A percentile compares a stretch with the other conserved stretches of the same genome.
phyloP scores from a whole-genome alignment of 139 green algal genomes.

The Pseudopediastrum boryanum region DNA sequence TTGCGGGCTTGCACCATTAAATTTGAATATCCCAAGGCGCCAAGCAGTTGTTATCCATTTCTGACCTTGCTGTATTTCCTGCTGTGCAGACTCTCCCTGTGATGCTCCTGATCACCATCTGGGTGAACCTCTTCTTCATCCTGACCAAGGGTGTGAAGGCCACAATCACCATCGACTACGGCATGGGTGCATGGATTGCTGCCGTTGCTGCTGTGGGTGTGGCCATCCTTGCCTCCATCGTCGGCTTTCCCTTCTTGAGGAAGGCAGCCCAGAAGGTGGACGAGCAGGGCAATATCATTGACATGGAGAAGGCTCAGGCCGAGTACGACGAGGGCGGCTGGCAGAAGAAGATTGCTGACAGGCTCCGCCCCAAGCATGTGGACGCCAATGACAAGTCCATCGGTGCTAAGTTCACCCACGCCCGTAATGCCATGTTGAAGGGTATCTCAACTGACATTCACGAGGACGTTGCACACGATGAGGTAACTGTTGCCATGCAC shows the following conservation, averaged over 20 bases:
- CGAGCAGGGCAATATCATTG: neutral
- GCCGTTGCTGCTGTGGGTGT: slow-evolving; percentile 3
- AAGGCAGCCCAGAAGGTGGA: neutral
- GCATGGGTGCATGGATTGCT: slow-evolving; percentile 43
- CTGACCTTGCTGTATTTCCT: no score
- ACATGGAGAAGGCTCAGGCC: neutral
- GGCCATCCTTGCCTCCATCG: slow-evolving; percentile 5
- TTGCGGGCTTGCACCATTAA: no score
- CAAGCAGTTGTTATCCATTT: no score
- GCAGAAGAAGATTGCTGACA: slow-evolving; percentile 1
- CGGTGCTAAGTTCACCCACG: no score
- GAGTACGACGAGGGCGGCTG: neutral
- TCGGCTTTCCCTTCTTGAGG: slow-evolving; percentile 11
- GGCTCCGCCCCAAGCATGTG: no score
- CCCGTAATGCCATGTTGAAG: slow-evolving; percentile 18
- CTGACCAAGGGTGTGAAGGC: neutral
- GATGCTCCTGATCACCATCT: neutral
- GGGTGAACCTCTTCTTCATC: slow-evolving; percentile 14
- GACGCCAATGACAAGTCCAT: no score
- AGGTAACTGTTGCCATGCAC: slow-evolving; percentile 48
- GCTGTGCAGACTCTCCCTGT: no score
- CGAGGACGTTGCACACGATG: slow-evolving; percentile 21
- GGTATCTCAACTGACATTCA: slow-evolving; percentile 40
- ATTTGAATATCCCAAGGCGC: no score
- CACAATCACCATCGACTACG: neutral